phyloP scores from a whole-genome alignment of 805 yeast species.

The Suhomyces sp. region DNA sequence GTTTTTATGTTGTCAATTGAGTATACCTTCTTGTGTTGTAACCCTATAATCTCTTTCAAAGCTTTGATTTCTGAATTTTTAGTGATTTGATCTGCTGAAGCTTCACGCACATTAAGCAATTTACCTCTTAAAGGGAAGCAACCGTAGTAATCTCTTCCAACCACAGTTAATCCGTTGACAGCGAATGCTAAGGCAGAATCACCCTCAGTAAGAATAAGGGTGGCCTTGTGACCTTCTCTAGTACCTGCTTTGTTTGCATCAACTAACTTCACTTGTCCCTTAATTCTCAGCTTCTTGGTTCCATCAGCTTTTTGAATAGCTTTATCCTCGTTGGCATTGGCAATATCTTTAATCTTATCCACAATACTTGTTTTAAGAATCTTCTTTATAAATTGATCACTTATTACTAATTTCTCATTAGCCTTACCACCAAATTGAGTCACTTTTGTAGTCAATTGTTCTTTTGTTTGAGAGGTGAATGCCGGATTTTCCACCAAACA shows the following conservation, averaged over 20 bases:
- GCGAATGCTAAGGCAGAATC: conserved; percentile 94
- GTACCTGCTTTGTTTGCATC: conserved; percentile 98
- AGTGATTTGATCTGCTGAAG: conserved; percentile 90
- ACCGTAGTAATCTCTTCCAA: conserved; percentile 93
- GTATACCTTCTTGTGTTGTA: conserved; percentile 87
- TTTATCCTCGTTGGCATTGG: conserved; percentile 84
- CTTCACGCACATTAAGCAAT: conserved; percentile 92
- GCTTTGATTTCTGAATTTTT: conserved; percentile 95
- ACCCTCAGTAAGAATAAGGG: conserved; percentile 93
- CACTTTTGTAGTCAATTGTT: conserved; percentile 86
- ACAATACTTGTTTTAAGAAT: conserved; percentile 62
- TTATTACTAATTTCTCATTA: conserved; percentile 55
- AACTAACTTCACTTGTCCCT: conserved; percentile 84
- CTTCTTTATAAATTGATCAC: conserved; percentile 73
- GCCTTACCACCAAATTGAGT: conserved; percentile 83
- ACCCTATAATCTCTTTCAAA: conserved; percentile 89
- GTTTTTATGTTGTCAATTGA: conserved; percentile 58
- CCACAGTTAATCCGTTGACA: conserved; percentile 89
- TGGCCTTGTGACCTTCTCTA: conserved; percentile 85
- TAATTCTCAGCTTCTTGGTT: conserved; percentile 74
- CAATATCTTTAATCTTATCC: conserved; percentile 79
- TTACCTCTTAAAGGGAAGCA: conserved; percentile 96
- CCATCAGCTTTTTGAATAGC: conserved; percentile 91
- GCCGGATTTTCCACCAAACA: conserved; percentile 96
- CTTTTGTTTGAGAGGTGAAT: conserved; percentile 96